Evolutionary conservation across 257 asterid genomes (phyloP), one percentile per base, ranked within the genome.

Genomic region (Solanum appendiculatum): DNA sequence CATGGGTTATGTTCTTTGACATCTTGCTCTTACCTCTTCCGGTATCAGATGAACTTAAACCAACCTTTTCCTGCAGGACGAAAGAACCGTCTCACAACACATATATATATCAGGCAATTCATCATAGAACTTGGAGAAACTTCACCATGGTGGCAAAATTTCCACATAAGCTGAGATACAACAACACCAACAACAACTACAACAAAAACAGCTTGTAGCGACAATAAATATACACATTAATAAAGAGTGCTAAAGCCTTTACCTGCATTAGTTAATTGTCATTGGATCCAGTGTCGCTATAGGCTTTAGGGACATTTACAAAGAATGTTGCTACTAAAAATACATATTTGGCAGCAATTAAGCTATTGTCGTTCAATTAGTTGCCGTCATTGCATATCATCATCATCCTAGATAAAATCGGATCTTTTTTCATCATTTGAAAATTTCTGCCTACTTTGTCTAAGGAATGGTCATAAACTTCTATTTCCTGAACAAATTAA

Each of bases 1-100:
- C 99, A 83, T 95, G 98, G 31, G 91, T 95, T 20, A 94, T 25
- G 72, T 94, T 89, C 92, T 93, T 94, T 12, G 93, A 91, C 95
- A 97, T 86, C 91, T 92, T 95, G 72, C 99, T 97, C 93, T 93
- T 97, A 84, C 99, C 99, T 88, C 93, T 95, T 33, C 99, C 99
- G 6, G 92, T 27, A 25, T 92, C 97, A 27, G 92, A 64, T 1
- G 89, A 64, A 86, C 90, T 51, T 34, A 94, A 85, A 9, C 97
- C 95, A 5, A 93, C 96, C 83, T 94, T 97, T 83, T 94, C 98
- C 98, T 95, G 91, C 87, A 85, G 44, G 77, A 80, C 37, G 63
- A 39, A 58, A 64, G 14, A 82, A 89, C 72, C 42, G n/a, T 58
- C 42, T 64, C 39, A 64, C 11, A 5, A 6, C 63, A 75, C 37